phyloP scores from a whole-genome alignment of 768 basidiomycete species.

The Amanita pseudoporphyria region DNA sequence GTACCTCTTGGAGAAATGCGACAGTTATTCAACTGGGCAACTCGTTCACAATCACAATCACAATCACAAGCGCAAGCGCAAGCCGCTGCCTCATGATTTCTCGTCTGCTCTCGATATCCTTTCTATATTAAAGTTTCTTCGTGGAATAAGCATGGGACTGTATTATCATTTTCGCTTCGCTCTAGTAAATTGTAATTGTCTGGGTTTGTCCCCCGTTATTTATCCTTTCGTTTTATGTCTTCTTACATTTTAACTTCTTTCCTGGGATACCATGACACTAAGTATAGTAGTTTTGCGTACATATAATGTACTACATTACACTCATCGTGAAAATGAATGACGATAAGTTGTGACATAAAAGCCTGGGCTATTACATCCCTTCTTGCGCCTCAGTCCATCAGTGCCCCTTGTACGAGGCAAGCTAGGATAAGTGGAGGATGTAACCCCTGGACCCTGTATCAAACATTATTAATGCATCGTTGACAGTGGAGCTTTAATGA shows the following conservation, averaged over 20 bases:
- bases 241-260: constrained; percentile 7
- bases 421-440: constrained; percentile 41
- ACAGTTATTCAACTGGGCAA: constrained; percentile 73
- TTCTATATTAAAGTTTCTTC: constrained; percentile 11
- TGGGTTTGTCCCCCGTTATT: constrained; percentile 12
- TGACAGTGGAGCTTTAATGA: neutral
- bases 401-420: constrained; percentile 20
- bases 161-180: constrained; percentile 1
- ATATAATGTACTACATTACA: constrained; percentile 3
- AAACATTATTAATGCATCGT: neutral
- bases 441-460: constrained; percentile 51
- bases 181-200: constrained; percentile 10
- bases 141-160: constrained; percentile 4
- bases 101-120: constrained; percentile 4
- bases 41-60: constrained; percentile 55
- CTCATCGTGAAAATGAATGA: neutral
- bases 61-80: constrained; percentile 17
- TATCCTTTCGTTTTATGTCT: constrained; percentile 13
- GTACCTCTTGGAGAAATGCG: constrained; percentile 60
- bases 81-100: constrained; percentile 19
- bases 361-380: constrained; percentile 9
- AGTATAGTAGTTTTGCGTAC: no score
- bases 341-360: constrained; percentile 7
- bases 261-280: neutral
- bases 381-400: constrained; percentile 23